A percentile compares a stretch with the other conserved stretches of the same genome.
phyloP scores from a whole-genome alignment of 768 basidiomycete species.

The Termitomyces sp. region DNA sequence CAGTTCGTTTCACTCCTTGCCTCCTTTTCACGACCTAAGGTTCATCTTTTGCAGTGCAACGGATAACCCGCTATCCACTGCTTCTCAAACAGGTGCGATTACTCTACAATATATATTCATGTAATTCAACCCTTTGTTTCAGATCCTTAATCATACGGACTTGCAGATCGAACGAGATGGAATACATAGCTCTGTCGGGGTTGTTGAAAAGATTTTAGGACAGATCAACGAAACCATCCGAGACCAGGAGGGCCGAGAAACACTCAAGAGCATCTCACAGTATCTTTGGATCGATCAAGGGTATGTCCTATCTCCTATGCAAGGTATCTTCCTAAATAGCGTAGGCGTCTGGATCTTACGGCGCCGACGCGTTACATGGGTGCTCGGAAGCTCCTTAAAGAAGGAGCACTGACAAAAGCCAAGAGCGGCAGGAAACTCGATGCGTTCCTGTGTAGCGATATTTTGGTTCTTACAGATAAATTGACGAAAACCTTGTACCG shows the following conservation, averaged over 20 bases:
- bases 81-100: slow-evolving; percentile 65
- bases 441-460: slow-evolving; percentile 83
- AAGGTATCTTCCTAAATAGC: slow-evolving; percentile 14
- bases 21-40: slow-evolving; percentile 1
- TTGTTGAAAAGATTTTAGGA: slow-evolving; percentile 67
- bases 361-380: slow-evolving; percentile 86
- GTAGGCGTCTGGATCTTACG: slow-evolving; percentile 73
- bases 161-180: slow-evolving; percentile 48
- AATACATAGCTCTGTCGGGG: slow-evolving; percentile 50
- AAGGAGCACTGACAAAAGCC: slow-evolving; percentile 66
- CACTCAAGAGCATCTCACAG: slow-evolving; percentile 67
- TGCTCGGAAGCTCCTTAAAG: slow-evolving; percentile 2
- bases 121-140: neutral
- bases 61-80: slow-evolving; percentile 90
- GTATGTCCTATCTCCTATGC: slow-evolving; percentile 30
- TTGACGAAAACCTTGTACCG: slow-evolving; percentile 58
- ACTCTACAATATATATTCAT: neutral
- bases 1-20: slow-evolving; percentile 42
- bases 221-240: slow-evolving; percentile 88
- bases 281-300: slow-evolving; percentile 86
- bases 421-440: slow-evolving; percentile 78
- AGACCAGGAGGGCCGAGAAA: slow-evolving; percentile 73
- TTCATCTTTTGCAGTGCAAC: slow-evolving; percentile 67
- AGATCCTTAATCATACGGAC: slow-evolving; percentile 81
- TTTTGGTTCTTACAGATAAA: slow-evolving; percentile 80